Percentiles rank a stretch among this genome's conserved stretches.
Conservation (phyloP, 495 filamentous ascomycete species). For the Chaetomidium leptoderma region DNA sequence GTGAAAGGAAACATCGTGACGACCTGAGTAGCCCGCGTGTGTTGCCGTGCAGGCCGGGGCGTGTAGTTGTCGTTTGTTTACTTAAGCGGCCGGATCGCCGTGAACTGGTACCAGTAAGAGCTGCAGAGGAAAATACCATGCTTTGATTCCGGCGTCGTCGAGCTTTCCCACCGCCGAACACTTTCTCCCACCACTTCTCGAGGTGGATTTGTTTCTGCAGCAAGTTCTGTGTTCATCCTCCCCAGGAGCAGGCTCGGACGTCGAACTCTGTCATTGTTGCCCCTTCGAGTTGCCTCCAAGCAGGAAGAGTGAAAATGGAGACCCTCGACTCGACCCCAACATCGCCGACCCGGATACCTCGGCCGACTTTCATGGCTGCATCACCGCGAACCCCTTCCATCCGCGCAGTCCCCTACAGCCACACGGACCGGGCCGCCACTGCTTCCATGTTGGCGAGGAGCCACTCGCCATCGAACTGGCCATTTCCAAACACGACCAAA, state of each 20-base stretch:
- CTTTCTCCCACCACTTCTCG: background rate
- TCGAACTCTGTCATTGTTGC: too few species aligned
- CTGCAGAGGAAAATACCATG: background rate
- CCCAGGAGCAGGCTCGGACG: background rate
- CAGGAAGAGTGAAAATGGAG: background rate
- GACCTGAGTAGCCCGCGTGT: background rate
- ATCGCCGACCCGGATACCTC: constrained; percentile 11
- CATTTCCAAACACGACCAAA: constrained; percentile 16
- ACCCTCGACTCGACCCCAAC: background rate
- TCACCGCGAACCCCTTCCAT: constrained; percentile 15
- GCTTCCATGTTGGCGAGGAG: constrained; percentile 30
- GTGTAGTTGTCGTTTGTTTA: background rate
- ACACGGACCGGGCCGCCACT: background rate
- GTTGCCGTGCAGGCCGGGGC: background rate
- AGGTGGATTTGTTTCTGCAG: background rate
- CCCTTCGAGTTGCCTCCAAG: background rate
- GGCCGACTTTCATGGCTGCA: constrained; percentile 9
- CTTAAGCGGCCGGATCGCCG: background rate
- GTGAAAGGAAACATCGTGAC: background rate
- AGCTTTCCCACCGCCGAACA: background rate
- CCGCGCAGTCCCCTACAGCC: constrained; percentile 17
- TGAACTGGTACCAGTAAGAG: background rate
- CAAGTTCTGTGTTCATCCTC: background rate
- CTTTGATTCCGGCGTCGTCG: background rate
- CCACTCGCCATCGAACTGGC: constrained; percentile 21